These are phyloP conservation scores for Candida tallmaniae DNA, from an alignment of 805 yeast genomes.

Conservation along the genomic window DNA sequence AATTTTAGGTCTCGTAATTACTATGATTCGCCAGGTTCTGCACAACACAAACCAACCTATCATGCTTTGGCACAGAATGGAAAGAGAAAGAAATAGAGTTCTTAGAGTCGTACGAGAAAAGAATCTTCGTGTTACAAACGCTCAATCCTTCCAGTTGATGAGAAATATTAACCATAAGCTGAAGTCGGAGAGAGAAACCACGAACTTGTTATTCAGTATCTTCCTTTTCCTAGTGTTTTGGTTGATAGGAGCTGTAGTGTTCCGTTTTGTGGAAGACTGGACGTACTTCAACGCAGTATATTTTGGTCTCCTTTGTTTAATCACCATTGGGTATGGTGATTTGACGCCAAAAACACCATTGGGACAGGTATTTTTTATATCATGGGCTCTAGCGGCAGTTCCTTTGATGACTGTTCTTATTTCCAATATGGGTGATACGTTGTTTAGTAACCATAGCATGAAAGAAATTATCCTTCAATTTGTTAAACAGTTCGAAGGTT, in stretches of 20 bases:
- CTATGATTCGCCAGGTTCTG: slow-evolving; percentile 64
- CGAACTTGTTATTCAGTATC: slow-evolving; percentile 38
- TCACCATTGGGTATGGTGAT: slow-evolving; percentile 87
- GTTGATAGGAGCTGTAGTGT: slow-evolving; percentile 69
- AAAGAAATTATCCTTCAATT: slow-evolving; percentile 6
- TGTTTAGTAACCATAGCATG: slow-evolving; percentile 25
- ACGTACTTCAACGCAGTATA: slow-evolving; percentile 66
- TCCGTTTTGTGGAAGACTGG: slow-evolving; percentile 65
- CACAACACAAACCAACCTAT: slow-evolving; percentile 59
- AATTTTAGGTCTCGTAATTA: slow-evolving; percentile 66
- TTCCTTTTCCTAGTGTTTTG: slow-evolving; percentile 53
- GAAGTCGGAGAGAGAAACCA: slow-evolving; percentile 29
- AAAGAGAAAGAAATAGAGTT: slow-evolving; percentile 39
- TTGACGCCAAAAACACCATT: slow-evolving; percentile 57
- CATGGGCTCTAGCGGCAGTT: slow-evolving; percentile 80
- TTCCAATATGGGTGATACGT: slow-evolving; percentile 64
- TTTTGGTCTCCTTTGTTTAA: slow-evolving; percentile 67
- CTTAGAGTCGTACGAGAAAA: slow-evolving; percentile 14
- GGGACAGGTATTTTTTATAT: slow-evolving; percentile 68
- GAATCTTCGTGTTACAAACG: slow-evolving; percentile 24
- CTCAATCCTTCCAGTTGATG: slow-evolving; percentile 55
- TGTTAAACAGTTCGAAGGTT: slow-evolving; percentile 5
- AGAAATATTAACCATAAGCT: slow-evolving; percentile 45
- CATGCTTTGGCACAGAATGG: slow-evolving; percentile 61
- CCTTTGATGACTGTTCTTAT: slow-evolving; percentile 84